These are phyloP conservation scores for Rhizopogon sp. DNA, from an alignment of 768 basidiomycete species.

Conservation along the genomic window DNA sequence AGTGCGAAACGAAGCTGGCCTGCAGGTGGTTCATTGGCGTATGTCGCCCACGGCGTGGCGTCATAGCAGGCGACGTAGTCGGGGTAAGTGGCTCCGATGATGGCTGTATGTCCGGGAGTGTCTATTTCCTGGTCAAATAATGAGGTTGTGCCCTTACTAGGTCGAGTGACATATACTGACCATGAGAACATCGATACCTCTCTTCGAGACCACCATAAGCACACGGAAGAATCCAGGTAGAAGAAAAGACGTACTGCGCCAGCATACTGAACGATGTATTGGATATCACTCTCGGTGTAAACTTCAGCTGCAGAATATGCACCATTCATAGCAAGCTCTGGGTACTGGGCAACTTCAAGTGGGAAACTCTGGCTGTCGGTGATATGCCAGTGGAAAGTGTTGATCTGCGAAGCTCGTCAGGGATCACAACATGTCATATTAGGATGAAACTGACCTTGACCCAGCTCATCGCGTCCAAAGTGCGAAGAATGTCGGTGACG, in stretches of 20 bases:
- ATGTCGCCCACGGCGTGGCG: constrained; percentile 51
- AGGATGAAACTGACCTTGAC: constrained; percentile 33
- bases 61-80: constrained; percentile 67
- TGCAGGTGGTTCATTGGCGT: constrained; percentile 72
- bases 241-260: constrained; percentile 46
- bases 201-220: constrained; percentile 27
- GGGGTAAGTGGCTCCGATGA: constrained; percentile 60
- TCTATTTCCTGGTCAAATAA: constrained; percentile 61
- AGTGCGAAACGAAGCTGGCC: constrained; percentile 78
- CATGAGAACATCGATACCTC: constrained; percentile 68
- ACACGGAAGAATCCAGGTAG: not conserved
- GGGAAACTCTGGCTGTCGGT: constrained; percentile 83
- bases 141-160: not conserved
- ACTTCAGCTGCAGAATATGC: constrained; percentile 56
- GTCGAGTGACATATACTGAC: constrained; percentile 19
- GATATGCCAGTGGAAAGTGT: constrained; percentile 82
- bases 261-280: constrained; percentile 62
- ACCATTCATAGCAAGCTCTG: constrained; percentile 55
- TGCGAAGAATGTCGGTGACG: constrained; percentile 33
- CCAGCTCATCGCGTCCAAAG: constrained; percentile 49
- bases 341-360: constrained; percentile 54
- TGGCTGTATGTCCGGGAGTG: constrained; percentile 76
- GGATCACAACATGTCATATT: not conserved
- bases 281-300: constrained; percentile 54
- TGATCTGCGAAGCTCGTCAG: constrained; percentile 39